phyloP scores from a whole-genome alignment of 768 basidiomycete species.

The Hemileccinum rubropunctum region DNA sequence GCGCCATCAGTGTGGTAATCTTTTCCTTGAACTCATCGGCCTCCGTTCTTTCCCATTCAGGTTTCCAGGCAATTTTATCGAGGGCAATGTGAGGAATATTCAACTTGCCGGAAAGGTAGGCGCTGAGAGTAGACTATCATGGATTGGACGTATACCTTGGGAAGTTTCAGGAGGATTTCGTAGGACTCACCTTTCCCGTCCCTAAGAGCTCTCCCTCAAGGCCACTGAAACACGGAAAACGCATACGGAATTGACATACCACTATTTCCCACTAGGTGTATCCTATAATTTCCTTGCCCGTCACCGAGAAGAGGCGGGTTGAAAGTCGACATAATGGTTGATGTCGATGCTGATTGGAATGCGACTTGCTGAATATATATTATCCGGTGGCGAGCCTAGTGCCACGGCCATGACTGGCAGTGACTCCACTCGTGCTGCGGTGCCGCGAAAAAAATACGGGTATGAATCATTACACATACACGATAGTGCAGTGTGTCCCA shows the following conservation, averaged over 20 bases:
- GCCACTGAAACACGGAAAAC: background rate
- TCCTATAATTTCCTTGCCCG: conserved; percentile 42
- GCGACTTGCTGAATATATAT: background rate
- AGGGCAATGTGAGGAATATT: conserved; percentile 45
- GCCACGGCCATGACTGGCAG: no score
- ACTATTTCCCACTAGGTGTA: conserved; percentile 51
- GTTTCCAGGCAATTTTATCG: conserved; percentile 48
- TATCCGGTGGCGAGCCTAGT: no score
- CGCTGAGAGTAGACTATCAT: conserved; percentile 46
- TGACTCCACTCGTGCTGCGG: conserved; percentile 6
- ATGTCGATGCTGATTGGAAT: background rate
- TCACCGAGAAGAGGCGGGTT: conserved; percentile 39
- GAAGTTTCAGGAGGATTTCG: no score
- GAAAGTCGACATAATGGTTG: conserved; percentile 11
- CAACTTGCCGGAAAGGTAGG: conserved; percentile 42
- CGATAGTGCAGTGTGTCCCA: background rate
- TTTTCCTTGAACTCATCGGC: conserved; percentile 23
- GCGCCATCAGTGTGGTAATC: conserved; percentile 21
- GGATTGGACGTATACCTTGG: background rate
- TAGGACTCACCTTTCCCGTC: conserved; percentile 37
- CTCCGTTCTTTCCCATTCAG: conserved; percentile 42
- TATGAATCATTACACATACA: background rate
- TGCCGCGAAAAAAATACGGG: background rate
- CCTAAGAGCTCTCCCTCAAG: conserved; percentile 22
- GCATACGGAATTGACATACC: conserved; percentile 34